Evolutionary conservation across 2,329 filamentous ascomycete genomes (phyloP), one percentile per base, ranked within the genome.

Genomic region (Magnaporthiopsis poae): DNA sequence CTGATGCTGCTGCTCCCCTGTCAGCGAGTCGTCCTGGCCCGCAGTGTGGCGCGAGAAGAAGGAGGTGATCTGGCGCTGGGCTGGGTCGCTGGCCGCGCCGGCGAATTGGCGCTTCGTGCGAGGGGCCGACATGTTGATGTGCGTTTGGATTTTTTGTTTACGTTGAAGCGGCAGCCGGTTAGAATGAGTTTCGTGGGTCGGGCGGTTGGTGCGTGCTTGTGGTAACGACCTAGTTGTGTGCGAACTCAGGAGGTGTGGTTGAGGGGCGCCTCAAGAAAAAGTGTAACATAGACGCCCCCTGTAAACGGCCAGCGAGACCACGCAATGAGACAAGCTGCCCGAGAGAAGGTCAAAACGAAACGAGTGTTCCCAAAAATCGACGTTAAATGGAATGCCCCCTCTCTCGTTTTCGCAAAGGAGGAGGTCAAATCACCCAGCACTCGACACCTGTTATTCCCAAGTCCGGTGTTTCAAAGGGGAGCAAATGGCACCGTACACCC

Each of bases 21-120:
- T 2, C 36, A 15, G 36, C 12, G 36, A 39, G 36, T 70, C 39
- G 70, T 70, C 62, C 69, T 67, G 46, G 18, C n/a, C 46, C 18
- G 46, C 7, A 65, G 69, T 69, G 67, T 74, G 72, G 77, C 35
- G 61, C 21, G 63, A 60, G 63, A 89, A 88, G 78, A 87, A 89
- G 66, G 82, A 84, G 27, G 86, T 88, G 73, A 89, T 89, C 67
- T 87, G 85, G 67, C 84, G 82, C 73, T 88, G 85, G 11, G 82
- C 73, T 13, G 84, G 79, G 71, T 88, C 84, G 74, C 81, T 83
- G 63, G 85, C 77, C 65, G 83, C 81, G 72, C 86, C 86, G 67
- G 84, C 82, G 73, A 88, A 88, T 68, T 81, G 84, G 64, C 86
- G 84, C 78, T 89, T 89, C 65, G 80, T 80, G 72, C 84, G 80